Evolutionary conservation across 1,284 basidiomycete species (phyloP).

Genomic region (Cutaneotrichosporon cavernicola): DNA sequence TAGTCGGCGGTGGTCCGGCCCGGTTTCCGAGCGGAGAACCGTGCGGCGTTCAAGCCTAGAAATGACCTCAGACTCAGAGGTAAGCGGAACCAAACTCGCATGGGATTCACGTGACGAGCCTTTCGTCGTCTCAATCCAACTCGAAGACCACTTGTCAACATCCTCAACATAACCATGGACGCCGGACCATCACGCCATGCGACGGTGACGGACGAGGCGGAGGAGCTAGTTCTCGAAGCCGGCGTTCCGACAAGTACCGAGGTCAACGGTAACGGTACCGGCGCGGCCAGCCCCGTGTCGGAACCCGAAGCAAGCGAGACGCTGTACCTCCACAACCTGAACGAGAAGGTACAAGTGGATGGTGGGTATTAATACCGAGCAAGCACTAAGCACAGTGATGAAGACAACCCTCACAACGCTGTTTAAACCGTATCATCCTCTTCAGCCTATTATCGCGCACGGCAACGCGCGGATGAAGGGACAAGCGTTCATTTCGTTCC

Average conservation of each 20-base stretch:
- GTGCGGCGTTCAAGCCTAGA: too few species aligned
- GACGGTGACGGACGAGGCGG: constrained; percentile 30
- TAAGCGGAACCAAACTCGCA: background rate
- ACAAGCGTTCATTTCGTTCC: constrained; percentile 95
- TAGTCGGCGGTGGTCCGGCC: background rate
- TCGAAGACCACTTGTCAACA: background rate
- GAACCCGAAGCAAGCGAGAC: constrained; percentile 67
- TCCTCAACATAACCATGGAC: constrained; percentile 10
- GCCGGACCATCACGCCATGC: constrained; percentile 26
- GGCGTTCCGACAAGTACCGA: background rate
- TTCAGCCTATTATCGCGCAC: constrained; percentile 90
- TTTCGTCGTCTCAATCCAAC: too few species aligned
- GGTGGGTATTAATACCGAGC: constrained; percentile 55
- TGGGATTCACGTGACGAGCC: background rate
- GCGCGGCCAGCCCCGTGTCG: constrained; percentile 23
- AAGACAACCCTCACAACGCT: constrained; percentile 83
- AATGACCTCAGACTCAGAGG: too few species aligned
- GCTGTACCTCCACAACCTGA: constrained; percentile 94
- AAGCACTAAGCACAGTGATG: constrained; percentile 61
- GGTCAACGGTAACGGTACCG: too few species aligned
- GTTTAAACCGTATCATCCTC: constrained; percentile 89
- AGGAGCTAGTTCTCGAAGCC: constrained; percentile 24
- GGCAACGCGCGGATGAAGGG: constrained; percentile 93
- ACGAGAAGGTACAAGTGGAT: constrained; percentile 89
- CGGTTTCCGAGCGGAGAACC: too few species aligned